Conservation (phyloP, 495 filamentous ascomycete species). For the Lentithecium fluviatile region DNA sequence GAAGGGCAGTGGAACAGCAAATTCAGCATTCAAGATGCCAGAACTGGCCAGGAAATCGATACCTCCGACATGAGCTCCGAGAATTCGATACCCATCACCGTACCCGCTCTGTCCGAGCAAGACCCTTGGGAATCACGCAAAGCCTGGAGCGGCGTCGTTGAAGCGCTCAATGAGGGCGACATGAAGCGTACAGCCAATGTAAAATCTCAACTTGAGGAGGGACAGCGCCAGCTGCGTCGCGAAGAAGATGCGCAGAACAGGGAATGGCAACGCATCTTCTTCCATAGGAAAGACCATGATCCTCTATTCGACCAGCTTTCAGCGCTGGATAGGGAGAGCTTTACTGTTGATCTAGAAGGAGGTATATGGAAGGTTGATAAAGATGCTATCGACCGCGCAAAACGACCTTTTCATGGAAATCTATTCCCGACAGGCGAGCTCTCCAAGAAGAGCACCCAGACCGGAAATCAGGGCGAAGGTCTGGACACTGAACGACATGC, state of each 20-base stretch:
- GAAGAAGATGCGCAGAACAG: slow-evolving; percentile 9
- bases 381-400: slow-evolving; percentile 1
- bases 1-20: slow-evolving; percentile 14
- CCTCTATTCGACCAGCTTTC: slow-evolving; percentile 17
- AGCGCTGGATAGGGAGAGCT: neutral
- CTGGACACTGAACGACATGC: neutral
- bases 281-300: slow-evolving; percentile 2
- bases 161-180: slow-evolving; percentile 7
- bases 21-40: slow-evolving; percentile 14
- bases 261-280: slow-evolving; percentile 23
- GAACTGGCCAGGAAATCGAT: slow-evolving; percentile 11
- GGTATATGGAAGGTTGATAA: slow-evolving; percentile 26
- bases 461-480: neutral
- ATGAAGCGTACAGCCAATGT: slow-evolving; percentile 20
- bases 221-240: slow-evolving; percentile 21
- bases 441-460: neutral
- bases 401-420: slow-evolving; percentile 20
- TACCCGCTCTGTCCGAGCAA: slow-evolving; percentile 2
- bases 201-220: slow-evolving; percentile 23
- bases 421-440: slow-evolving; percentile 1
- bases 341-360: slow-evolving; percentile 1
- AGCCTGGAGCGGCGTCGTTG: slow-evolving; percentile 13
- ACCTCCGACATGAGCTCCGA: slow-evolving; percentile 2
- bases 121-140: slow-evolving; percentile 23
- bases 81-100: neutral